Evolutionary conservation across 2,329 filamentous ascomycete species (phyloP), one percentile per base, ranked within the genome.

Genomic region (Biscogniauxia sp.): DNA sequence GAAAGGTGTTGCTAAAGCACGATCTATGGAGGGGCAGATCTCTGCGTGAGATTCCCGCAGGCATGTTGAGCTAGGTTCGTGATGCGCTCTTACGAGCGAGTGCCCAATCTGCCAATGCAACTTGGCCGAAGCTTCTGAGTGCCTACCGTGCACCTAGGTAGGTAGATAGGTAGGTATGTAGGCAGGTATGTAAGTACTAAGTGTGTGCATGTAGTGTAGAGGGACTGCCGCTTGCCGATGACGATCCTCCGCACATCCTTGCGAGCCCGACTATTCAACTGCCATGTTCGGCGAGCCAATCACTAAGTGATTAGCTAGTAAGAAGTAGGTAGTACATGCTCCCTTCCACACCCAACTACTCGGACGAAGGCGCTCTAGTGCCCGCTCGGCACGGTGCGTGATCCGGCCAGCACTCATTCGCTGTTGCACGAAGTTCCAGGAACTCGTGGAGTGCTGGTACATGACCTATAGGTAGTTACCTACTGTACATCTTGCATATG

Each of bases 341-440:
- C 19, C n/a, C 28, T 9, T 23, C 20, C 41, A 23, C 19, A 64
- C 60, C 57, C 56, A 61, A 58, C 54, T 61, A 51, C 51, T 59
- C 59, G 57, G 58, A 61, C 53, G 55, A 62, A 58, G 65, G 64
- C 61, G 61, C 62, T 60, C 53, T 65, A 68, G 67, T 61, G 63
- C 55, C 68, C 64, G 64, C 61, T 67, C 68, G 68, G 70, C 66
- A 68, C 68, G 66, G 64, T 70, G 60, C 63, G 64, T 61, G 61
- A 66, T 66, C 57, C 58, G 58, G 52, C 57, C 64, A 55, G 51
- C 20, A 54, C 52, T 20, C 11, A 54, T 25, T 25, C 19, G 53
- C 28, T 32, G 28, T 17, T 23, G 28, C 17, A 49, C 54, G 9
- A 54, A 32, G 23, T 51, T 51, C 52, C 20, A 52, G 51, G 51